Base-by-base conservation (phyloP, 805 yeast species). In the Yamadazyma ubonensis region DNA sequence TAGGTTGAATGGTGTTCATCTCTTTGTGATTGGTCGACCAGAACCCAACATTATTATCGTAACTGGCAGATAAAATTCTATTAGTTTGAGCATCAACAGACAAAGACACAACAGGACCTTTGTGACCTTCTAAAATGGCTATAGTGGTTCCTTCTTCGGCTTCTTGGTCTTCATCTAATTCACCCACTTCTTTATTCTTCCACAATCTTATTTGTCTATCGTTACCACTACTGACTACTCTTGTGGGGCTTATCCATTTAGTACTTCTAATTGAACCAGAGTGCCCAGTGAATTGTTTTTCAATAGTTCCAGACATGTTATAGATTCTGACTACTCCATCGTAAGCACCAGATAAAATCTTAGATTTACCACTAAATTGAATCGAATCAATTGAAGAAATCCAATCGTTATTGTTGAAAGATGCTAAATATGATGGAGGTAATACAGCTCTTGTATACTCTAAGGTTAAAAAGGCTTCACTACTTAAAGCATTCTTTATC, bases 351-450 rank as follows among this genome's bases (percentile, higher is more conserved):
- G 93, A 80, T 32, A 89, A 70, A 39, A 91, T 85, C 54, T 75
- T 74, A 22, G 81, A 73, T 30, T 67, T 61, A 4, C 58, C 52
- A 22, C 67, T 61, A 8, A 50, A 25, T 67, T 79, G 51, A 61
- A 69, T 44, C 51, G 82, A 60, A 55, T 78, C 79, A 18, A 84
- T 73, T 1, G 95, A 76, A 16, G 96, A 86, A 17, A 93, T 79
- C 99, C 99, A 93, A 63, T 93, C 99, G 46, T 91, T 96, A 56
- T 91, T 89, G 55, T 81, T 78, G 63, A 83, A 93, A 32, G 95
- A 82, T 2, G 95, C 88, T 48, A 89, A 69, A 55, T 79, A 90
- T 18, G 91, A 81, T n/a, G 99, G 99, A 14, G 99, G 99, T 37
- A 91, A 74, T 27, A 89, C 83, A 1, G 96, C 89, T 50, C 96